Percentiles rank a stretch among this genome's conserved stretches.
These are phyloP conservation scores for Mortierella sp. DNA, from an alignment of 371 early-diverging fungal species.

Conservation along the genomic window DNA sequence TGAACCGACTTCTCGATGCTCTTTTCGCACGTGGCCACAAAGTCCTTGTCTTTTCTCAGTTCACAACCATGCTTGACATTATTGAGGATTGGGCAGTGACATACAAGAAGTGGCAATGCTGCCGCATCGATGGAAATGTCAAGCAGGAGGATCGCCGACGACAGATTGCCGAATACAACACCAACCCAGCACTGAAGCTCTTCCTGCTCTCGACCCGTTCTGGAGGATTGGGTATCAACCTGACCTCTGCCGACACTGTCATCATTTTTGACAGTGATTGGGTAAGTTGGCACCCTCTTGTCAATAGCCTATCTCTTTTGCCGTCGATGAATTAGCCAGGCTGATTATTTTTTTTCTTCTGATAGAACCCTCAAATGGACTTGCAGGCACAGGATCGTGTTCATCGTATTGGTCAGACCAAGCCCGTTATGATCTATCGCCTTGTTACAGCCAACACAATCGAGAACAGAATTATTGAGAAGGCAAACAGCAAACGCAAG, in stretches of 20 bases:
- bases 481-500: constrained; percentile 87
- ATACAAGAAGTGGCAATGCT: constrained; percentile 83
- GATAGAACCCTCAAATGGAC: constrained; percentile 96
- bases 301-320: background rate
- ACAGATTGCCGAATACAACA: constrained; percentile 78
- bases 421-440: constrained; percentile 92
- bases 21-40: constrained; percentile 86
- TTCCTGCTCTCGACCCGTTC: constrained; percentile 98
- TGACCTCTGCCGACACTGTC: constrained; percentile 96
- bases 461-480: constrained; percentile 84
- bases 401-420: constrained; percentile 96
- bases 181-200: constrained; percentile 69
- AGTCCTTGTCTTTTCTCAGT: constrained; percentile 96
- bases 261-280: constrained; percentile 95
- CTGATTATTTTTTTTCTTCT: background rate
- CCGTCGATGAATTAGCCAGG: too few species aligned
- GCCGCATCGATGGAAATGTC: constrained; percentile 95
- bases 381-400: constrained; percentile 98
- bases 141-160: constrained; percentile 82
- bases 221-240: constrained; percentile 96
- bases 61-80: constrained; percentile 93
- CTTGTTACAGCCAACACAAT: constrained; percentile 89
- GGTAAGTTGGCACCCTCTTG: constrained; percentile 61
- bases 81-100: constrained; percentile 90
- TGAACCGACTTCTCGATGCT: constrained; percentile 87